A percentile compares a stretch with the other conserved stretches of the same genome.
These are phyloP conservation scores for Teunomyces lycoperdinae DNA, from an alignment of 805 yeast species.

Conservation along the genomic window DNA sequence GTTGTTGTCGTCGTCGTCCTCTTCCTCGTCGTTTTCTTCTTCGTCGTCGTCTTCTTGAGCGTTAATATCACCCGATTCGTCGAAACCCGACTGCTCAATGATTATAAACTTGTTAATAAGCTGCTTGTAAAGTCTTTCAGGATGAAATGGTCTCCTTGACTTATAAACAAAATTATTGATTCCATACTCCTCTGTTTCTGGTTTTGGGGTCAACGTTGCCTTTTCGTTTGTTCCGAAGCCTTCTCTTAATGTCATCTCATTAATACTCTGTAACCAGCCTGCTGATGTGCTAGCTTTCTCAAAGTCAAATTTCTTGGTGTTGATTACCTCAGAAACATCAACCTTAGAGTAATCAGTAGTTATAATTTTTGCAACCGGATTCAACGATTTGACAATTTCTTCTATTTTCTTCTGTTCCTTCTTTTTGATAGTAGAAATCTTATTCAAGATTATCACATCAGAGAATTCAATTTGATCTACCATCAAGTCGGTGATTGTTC, in stretches of 20 bases:
- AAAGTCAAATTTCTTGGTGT: slow-evolving; percentile 37
- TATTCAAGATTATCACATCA: slow-evolving; percentile 44
- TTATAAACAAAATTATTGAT: slow-evolving; percentile 42
- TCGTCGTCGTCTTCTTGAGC: slow-evolving; percentile 18
- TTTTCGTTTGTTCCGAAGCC: slow-evolving; percentile 22
- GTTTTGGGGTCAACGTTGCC: slow-evolving; percentile 33
- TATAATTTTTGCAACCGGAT: slow-evolving; percentile 42
- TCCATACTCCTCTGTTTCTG: slow-evolving; percentile 47
- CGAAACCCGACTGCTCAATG: slow-evolving; percentile 17
- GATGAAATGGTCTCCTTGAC: slow-evolving; percentile 45
- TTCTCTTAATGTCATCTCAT: slow-evolving; percentile 34
- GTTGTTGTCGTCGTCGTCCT: slow-evolving; percentile 15
- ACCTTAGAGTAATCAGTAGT: slow-evolving; percentile 36
- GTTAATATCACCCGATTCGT: slow-evolving; percentile 1
- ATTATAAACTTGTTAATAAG: slow-evolving; percentile 35
- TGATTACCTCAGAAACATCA: slow-evolving; percentile 31
- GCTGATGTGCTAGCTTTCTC: slow-evolving; percentile 43
- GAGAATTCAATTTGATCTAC: slow-evolving; percentile 48
- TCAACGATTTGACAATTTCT: slow-evolving; percentile 32
- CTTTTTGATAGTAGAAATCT: slow-evolving; percentile 26
- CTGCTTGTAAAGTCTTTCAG: slow-evolving; percentile 36
- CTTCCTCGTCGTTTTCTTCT: slow-evolving; percentile 6
- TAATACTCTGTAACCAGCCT: slow-evolving; percentile 44
- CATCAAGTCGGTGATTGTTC: slow-evolving; percentile 44
- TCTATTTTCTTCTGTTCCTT: slow-evolving; percentile 24